Evolutionary conservation across 768 basidiomycete genomes (phyloP), one percentile per base, ranked within the genome.

Genomic region (Obba rivulosa): DNA sequence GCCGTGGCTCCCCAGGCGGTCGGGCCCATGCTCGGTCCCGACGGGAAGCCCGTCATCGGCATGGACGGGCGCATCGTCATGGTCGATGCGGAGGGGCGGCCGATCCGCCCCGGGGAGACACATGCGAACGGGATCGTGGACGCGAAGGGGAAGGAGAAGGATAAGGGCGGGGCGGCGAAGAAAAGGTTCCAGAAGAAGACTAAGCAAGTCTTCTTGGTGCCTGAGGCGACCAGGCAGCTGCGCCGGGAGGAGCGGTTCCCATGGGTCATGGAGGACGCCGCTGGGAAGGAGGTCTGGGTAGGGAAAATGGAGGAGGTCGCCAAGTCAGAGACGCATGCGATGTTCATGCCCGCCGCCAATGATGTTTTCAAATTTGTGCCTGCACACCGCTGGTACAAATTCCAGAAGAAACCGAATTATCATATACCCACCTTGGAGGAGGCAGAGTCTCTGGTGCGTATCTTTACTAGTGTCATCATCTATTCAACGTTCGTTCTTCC

Each of bases 371-470:
- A 88, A 61, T 91, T 93, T 66, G 85, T 94, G 10, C 85, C 90
- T 13, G 81, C 88, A 4, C 81, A 90, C 62, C 77, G 91, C 38
- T 93, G 88, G 87, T 94, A 93, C 74, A 91, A 90, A 66, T 92
- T 92, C 62, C 88, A 88, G 68, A 91, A 90, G 73, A 83, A 82
- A 56, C 76, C 87, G 37, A 85, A 82, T 58, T 81, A 90, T 58
- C 76, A 80, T 59, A 69, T 88, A 14, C 84, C 83, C 38, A 78
- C 78, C 35, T 73, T 74, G 66, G 86, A 71, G 69, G 81, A 72
- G 69, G 85, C 72, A 57, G 90, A 77, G 76, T 81, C 73, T 59
- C 70, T 76, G 66, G 88, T 80, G 77, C 69, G 71, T 63, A 50
- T 38, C 42, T 36, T 7, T 41, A 58, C 21, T 31, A 37, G 17